Base-by-base conservation (phyloP, 140 eudicot species). In the Stevia rebaudiana region DNA sequence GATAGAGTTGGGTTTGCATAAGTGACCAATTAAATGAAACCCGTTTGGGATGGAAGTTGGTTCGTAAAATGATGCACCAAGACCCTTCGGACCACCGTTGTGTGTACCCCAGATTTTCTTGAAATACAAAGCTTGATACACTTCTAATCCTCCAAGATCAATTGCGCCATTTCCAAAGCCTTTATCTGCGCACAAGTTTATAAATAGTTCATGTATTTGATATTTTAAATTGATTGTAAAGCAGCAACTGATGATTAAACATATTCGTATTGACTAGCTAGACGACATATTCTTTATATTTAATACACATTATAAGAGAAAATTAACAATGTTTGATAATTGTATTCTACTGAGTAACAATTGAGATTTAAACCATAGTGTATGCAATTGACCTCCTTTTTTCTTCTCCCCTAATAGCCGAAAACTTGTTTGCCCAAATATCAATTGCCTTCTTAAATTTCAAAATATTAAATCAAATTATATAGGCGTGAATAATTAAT, bases 61-160 rank as follows among this genome's bases (percentile, higher is more conserved):
- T 50, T 79, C 89, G 53, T 56, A 83, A 52, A 83, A 76, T 47
- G 89, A 43, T 33, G 68, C 82, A 44, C 83, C 84, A 12, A 28
- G 50, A 46, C 48, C 58, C 21, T 76, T 40, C 40, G 66, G 54
- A 61, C 79, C 85, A 16, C 82, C 74, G 10, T 13, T 55, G 13
- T 55, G 21, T 24, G 66, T 70, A 8, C 41, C 36, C 89, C 85
- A 79, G 4, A 79, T 39, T 73, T 76, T 76, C 8, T 10, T 73
- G 22, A 83, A 83, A 22, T 70, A 44, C 10, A 67, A 48, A 19
- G 78, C 48, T 66, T 76, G 53, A 30, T 30, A 48, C 10, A 83
- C 85, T 47, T 31, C 47, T 21, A 83, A 30, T 46, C 83, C 89
- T 47, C 89, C 89, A 10, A 83, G 76, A 76, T 83, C 85, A 70